These are phyloP conservation scores for Tubosaeta sp. DNA, from an alignment of 768 basidiomycete species.

Conservation along the genomic window DNA sequence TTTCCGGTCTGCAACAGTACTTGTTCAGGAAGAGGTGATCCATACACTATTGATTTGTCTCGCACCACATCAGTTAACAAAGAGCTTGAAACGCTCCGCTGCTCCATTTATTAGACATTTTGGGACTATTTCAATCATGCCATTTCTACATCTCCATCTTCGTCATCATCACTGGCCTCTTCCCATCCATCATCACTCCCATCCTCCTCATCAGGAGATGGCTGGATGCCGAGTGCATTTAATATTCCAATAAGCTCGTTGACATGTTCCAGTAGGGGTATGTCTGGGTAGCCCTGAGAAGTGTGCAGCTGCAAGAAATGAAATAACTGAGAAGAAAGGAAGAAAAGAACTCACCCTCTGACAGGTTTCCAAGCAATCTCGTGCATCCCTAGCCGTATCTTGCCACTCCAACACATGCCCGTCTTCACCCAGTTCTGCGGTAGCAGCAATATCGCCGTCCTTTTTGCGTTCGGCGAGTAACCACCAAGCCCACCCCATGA, in stretches of 20 bases:
- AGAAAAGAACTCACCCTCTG: slow-evolving; percentile 51
- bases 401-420: slow-evolving; percentile 57
- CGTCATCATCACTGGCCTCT: slow-evolving; percentile 56
- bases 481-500: slow-evolving; percentile 93
- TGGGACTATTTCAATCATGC: too few species aligned
- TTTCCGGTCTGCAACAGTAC: too few species aligned
- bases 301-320: slow-evolving; percentile 52
- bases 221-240: slow-evolving; percentile 60
- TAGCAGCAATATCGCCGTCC: slow-evolving; percentile 44
- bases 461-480: slow-evolving; percentile 71
- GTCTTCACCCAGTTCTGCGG: slow-evolving; percentile 30
- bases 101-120: too few species aligned
- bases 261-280: slow-evolving; percentile 70
- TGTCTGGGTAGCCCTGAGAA: slow-evolving; percentile 70
- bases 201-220: slow-evolving; percentile 50
- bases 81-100: too few species aligned
- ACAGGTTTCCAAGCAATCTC: slow-evolving; percentile 82
- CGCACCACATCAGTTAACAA: too few species aligned
- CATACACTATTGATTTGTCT: too few species aligned
- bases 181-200: slow-evolving; percentile 52
- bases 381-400: slow-evolving; percentile 73
- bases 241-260: slow-evolving; percentile 68
- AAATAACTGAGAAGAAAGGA: too few species aligned
- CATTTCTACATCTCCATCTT: slow-evolving; percentile 57
- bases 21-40: too few species aligned